Evolutionary conservation across 495 filamentous ascomycete genomes (phyloP).

Genomic region (Bacidia rubella): DNA sequence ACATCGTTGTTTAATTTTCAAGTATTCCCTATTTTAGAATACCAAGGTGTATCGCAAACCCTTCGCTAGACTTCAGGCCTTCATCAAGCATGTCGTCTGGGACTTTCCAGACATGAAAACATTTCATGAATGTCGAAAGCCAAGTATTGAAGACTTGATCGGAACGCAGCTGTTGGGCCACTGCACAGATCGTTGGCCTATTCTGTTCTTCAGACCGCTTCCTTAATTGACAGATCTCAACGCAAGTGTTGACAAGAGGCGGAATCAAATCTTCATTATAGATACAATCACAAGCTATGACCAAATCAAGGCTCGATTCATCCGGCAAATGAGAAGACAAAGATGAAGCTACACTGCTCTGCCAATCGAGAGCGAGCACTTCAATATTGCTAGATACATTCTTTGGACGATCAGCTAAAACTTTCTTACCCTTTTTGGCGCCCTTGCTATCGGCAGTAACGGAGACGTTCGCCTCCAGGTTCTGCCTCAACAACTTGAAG

Average conservation of each 20-base stretch:
- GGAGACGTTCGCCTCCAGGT: conserved; percentile 50
- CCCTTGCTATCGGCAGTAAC: background rate
- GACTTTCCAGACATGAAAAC: conserved; percentile 68
- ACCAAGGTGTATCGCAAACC: conserved; percentile 56
- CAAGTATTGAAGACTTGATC: conserved; percentile 75
- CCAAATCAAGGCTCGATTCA: conserved; percentile 27
- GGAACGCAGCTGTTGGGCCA: conserved; percentile 52
- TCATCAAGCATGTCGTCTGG: conserved; percentile 44
- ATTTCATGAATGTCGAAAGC: conserved; percentile 48
- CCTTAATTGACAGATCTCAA: conserved; percentile 52
- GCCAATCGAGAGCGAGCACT: conserved; percentile 56
- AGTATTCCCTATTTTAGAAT: conserved; percentile 24
- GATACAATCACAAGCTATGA: conserved; percentile 79
- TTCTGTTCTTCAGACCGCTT: conserved; percentile 20
- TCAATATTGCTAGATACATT: conserved; percentile 21
- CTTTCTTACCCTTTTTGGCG: conserved; percentile 1
- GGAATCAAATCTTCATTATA: conserved; percentile 76
- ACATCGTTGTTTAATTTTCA: no score
- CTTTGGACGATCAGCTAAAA: no score
- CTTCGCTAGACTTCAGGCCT: conserved; percentile 42
- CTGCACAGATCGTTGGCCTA: conserved; percentile 8
- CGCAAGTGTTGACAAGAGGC: conserved; percentile 73
- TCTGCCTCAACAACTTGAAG: conserved; percentile 55
- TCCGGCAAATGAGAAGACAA: conserved; percentile 11
- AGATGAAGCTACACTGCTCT: conserved; percentile 30